These are phyloP conservation scores for Gossypium mustelinum DNA, from an alignment of 345 rosid genomes.

Conservation along the genomic window DNA sequence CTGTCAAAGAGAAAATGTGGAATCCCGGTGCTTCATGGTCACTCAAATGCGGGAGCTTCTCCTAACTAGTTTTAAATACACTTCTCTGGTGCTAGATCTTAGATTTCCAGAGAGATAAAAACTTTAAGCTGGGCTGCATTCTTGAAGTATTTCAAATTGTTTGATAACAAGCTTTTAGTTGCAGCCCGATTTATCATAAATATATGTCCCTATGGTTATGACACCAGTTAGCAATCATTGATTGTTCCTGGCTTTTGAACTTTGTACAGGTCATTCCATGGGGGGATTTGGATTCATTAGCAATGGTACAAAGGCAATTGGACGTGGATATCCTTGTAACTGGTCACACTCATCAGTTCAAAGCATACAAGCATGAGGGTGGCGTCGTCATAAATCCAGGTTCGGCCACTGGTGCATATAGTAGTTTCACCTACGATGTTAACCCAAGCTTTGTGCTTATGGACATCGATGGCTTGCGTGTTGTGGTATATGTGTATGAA, in stretches of 20 bases:
- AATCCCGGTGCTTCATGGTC: background rate
- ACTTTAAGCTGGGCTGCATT: too few species aligned
- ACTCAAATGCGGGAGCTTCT: background rate
- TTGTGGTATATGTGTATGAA: slow-evolving; percentile 91
- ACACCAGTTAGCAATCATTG: background rate
- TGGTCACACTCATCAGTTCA: slow-evolving; percentile 96
- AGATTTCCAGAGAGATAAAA: background rate
- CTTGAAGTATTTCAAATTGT: too few species aligned
- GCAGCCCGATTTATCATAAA: background rate
- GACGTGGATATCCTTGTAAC: slow-evolving; percentile 94
- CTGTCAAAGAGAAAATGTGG: background rate
- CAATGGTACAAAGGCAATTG: slow-evolving; percentile 93
- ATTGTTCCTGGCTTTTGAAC: background rate
- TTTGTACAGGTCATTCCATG: slow-evolving; percentile 74
- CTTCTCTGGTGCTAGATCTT: background rate
- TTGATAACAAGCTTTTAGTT: background rate
- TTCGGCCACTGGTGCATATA: slow-evolving; percentile 88
- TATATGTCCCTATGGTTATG: background rate
- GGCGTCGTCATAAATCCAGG: slow-evolving; percentile 96
- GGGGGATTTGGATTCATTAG: slow-evolving; percentile 93
- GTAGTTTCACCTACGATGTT: slow-evolving; percentile 81
- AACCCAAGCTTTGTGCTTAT: slow-evolving; percentile 94
- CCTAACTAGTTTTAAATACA: background rate
- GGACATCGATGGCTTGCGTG: slow-evolving; percentile 92
- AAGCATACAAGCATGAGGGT: slow-evolving; percentile 94